These are phyloP conservation scores for Glaciozyma martinii DNA, from an alignment of 768 basidiomycete species.

Conservation along the genomic window DNA sequence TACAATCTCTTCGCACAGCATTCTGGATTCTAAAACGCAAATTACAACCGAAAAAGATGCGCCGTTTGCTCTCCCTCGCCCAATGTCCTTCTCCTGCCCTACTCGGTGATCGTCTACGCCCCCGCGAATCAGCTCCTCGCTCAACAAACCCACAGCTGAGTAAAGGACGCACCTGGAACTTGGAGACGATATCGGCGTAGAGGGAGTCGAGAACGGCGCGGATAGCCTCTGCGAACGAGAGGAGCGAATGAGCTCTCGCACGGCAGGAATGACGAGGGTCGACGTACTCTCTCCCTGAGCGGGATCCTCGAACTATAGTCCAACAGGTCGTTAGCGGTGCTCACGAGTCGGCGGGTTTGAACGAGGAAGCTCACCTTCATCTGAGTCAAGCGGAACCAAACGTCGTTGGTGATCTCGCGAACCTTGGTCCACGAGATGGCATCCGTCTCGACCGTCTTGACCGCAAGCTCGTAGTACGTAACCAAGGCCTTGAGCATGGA, in stretches of 20 bases:
- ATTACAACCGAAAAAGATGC: no score
- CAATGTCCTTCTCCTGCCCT: no score
- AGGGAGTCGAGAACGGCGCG: slow-evolving; percentile 26
- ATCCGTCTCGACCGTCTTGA: slow-evolving; percentile 70
- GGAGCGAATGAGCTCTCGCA: background rate
- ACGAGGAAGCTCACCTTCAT: slow-evolving; percentile 51
- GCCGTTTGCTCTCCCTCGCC: no score
- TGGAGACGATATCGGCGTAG: slow-evolving; percentile 25
- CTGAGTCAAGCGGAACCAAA: slow-evolving; percentile 96
- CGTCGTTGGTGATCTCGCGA: slow-evolving; percentile 72
- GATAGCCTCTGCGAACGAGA: slow-evolving; percentile 3
- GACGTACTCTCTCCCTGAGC: slow-evolving; percentile 64
- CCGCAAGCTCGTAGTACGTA: slow-evolving; percentile 81
- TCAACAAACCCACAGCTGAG: background rate
- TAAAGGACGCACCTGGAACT: slow-evolving; percentile 28
- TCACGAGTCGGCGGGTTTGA: background rate
- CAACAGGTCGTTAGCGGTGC: background rate
- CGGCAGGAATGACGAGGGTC: background rate
- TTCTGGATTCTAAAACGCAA: no score
- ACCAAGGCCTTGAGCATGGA: slow-evolving; percentile 94
- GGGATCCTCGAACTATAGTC: slow-evolving; percentile 56
- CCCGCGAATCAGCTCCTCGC: background rate
- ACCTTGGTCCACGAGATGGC: slow-evolving; percentile 79
- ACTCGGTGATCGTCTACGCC: background rate
- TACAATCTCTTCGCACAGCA: no score